Conservation (phyloP, 352 stramenopile species). For the Elongisporangium undulatum region DNA sequence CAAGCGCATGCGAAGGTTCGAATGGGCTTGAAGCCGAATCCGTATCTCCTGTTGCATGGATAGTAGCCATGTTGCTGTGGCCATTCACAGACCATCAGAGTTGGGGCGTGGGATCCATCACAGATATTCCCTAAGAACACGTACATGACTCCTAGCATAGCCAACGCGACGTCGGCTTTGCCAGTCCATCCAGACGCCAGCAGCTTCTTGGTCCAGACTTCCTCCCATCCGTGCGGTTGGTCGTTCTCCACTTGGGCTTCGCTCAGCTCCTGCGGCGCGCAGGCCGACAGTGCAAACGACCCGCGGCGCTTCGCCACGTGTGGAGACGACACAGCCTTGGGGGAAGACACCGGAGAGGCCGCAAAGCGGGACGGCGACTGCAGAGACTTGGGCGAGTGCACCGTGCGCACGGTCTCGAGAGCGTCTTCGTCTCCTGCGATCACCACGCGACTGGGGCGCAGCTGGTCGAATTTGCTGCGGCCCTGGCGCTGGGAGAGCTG, state of each 20-base stretch:
- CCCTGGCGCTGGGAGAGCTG: background rate
- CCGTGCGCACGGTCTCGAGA: slow-evolving; percentile 23
- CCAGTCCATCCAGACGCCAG: background rate
- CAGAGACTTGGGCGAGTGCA: slow-evolving; percentile 25
- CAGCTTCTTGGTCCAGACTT: background rate
- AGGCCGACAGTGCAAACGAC: background rate
- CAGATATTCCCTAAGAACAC: background rate
- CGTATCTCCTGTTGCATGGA: background rate
- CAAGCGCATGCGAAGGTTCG: background rate
- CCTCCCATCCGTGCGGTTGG: background rate
- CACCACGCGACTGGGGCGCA: slow-evolving; percentile 18
- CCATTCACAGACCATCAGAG: background rate
- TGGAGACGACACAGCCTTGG: background rate
- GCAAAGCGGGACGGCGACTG: background rate
- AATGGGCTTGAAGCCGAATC: background rate
- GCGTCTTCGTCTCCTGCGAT: slow-evolving; percentile 21
- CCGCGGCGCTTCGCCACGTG: background rate
- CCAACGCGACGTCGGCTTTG: background rate
- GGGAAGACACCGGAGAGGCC: background rate
- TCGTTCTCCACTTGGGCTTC: background rate
- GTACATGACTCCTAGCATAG: background rate
- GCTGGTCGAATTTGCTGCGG: slow-evolving; percentile 8
- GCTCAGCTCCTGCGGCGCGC: background rate
- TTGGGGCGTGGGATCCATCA: background rate
- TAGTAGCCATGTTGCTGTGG: background rate